Evolutionary conservation across 129 eudicot species (phyloP).

Genomic region (Flaveria brownii): DNA sequence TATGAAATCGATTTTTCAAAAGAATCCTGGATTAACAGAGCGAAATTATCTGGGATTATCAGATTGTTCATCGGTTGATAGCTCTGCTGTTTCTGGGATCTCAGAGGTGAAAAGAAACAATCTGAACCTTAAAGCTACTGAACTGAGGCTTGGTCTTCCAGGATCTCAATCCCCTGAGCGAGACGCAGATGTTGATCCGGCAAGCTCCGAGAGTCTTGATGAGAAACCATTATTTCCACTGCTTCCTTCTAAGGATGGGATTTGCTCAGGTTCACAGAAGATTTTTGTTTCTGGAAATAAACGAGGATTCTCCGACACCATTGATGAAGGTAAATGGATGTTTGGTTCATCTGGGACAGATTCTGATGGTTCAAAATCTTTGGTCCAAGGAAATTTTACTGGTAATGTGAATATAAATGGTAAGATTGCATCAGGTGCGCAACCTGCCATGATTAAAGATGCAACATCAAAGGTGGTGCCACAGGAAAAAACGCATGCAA

Average conservation of each 20-base stretch:
- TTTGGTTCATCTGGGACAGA: constrained; percentile 49
- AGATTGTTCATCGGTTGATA: constrained; percentile 79
- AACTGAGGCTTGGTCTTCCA: constrained; percentile 78
- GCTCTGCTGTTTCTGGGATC: constrained; percentile 47
- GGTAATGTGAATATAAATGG: constrained; percentile 42
- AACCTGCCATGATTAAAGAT: constrained; percentile 45
- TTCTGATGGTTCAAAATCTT: constrained; percentile 51
- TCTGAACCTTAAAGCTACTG: constrained; percentile 78
- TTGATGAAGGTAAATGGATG: constrained; percentile 63
- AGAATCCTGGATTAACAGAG: constrained; percentile 49
- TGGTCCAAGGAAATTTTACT: constrained; percentile 42
- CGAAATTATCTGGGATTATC: constrained; percentile 77
- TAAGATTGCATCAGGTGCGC: constrained; percentile 47
- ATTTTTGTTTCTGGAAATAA: constrained; percentile 69
- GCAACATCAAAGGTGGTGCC: constrained; percentile 39
- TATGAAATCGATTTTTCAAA: constrained; percentile 49
- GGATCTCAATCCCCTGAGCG: constrained; percentile 80
- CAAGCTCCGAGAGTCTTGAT: constrained; percentile 50
- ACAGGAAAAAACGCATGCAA: constrained; percentile 34
- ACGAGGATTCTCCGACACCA: constrained; percentile 75
- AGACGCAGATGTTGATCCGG: constrained; percentile 37
- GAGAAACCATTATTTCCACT: constrained; percentile 72
- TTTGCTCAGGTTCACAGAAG: constrained; percentile 50
- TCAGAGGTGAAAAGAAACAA: constrained; percentile 49
- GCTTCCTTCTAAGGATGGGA: constrained; percentile 69